Base-by-base conservation (phyloP, 768 basidiomycete genomes). In the Podaxis mareebaensis region DNA sequence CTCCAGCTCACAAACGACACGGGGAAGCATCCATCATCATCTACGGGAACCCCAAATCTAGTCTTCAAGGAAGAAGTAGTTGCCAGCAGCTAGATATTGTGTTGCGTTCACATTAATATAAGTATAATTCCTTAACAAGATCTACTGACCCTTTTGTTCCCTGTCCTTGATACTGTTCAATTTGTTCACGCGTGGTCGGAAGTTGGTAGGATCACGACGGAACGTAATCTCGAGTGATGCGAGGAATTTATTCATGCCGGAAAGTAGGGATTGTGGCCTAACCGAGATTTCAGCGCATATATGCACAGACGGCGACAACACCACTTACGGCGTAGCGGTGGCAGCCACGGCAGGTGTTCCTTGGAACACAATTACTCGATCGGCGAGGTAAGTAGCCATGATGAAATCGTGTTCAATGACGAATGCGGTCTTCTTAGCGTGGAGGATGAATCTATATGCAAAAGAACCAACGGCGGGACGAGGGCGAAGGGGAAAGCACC, bases 381-480 rank as follows among this genome's bases (percentile, higher is more conserved):
- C 97, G 46, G 97, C 96, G 61, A 99, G 91, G 76, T 99, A 99
- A 2, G 96, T 98, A 3, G 96, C 96, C 96, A 98, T 98, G 80
- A 99, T 97, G 77, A 99, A 98, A 81, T 99, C 96, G 87, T 99
- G 97, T 84, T 99, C 97, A 72, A 99, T 98, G 70, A 99, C 85
- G 75, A 99, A 98, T 0, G 97, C 97, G 1, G 96, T 99, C 79
- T 96, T 95, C 82, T 97, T 97, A 13, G 95, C 86, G 72, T 97
- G 92, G 33, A 99, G 87, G 71, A 99, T 93, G 78, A 96, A 98
- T 53, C 91, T 91, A 53, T 49, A 49, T 52, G 33, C n/a, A 39
- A 56, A 17, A 12, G 6, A 15, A 13, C 52, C 15, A 44, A 51
- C 61, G 7, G 46, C 24, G 42, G 10, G 36, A 53, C 49, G 22